These are phyloP conservation scores for Coemansia guatemalensis DNA, from an alignment of 192 early-diverging fungal genomes.

Conservation along the genomic window DNA sequence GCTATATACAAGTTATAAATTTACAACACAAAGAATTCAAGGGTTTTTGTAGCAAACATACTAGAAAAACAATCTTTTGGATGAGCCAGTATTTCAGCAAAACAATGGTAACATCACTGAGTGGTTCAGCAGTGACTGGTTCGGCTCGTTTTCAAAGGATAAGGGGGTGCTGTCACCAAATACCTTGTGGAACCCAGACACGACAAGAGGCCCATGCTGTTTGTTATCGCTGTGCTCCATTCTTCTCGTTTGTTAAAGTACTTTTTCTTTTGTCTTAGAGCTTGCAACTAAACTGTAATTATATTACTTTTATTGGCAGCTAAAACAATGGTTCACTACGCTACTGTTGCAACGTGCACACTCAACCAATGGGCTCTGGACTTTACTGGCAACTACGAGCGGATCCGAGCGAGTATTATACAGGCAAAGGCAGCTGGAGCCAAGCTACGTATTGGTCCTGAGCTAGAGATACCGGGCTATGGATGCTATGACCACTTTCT, in stretches of 20 bases:
- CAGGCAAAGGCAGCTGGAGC: slow-evolving; percentile 82
- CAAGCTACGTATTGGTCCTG: slow-evolving; percentile 84
- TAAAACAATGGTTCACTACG: slow-evolving; percentile 43
- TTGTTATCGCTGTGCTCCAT: slow-evolving; percentile 1
- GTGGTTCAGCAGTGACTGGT: no score
- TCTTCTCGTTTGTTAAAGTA: not conserved
- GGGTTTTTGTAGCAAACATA: no score
- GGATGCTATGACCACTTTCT: slow-evolving; percentile 98
- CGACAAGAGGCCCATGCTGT: not conserved
- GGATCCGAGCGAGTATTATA: slow-evolving; percentile 82
- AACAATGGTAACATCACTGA: no score
- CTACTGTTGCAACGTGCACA: slow-evolving; percentile 80
- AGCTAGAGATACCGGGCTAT: slow-evolving; percentile 97
- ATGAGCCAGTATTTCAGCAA: no score
- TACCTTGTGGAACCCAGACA: no score
- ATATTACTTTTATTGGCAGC: not conserved
- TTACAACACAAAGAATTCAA: no score
- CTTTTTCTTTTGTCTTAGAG: not conserved
- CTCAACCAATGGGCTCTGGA: slow-evolving; percentile 96
- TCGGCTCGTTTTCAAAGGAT: no score
- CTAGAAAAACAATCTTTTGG: no score
- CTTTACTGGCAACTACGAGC: slow-evolving; percentile 88
- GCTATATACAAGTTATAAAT: no score
- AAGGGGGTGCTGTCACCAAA: no score
- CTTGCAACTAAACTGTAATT: no score